phyloP scores from a whole-genome alignment of 768 basidiomycete genomes.

The Russula earlei region DNA sequence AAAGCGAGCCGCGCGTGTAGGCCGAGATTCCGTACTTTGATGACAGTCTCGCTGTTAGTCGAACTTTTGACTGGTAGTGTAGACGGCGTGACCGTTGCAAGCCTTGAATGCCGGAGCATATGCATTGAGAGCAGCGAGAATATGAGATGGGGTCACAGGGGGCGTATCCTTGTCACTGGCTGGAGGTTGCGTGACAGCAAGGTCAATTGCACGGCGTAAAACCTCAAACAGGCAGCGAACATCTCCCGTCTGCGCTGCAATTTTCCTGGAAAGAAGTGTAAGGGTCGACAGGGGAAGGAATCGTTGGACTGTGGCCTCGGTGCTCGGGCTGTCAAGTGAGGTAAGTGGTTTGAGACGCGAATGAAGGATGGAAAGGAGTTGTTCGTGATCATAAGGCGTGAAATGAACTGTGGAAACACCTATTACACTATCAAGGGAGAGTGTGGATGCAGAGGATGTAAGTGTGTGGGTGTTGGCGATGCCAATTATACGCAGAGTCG shows the following conservation, averaged over 20 bases:
- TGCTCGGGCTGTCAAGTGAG: conserved; percentile 18
- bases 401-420: conserved; percentile 65
- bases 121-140: conserved; percentile 67
- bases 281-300: conserved; percentile 58
- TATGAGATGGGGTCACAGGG: conserved; percentile 52
- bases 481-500: conserved; percentile 60
- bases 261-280: conserved; percentile 66
- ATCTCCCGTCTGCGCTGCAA: conserved; percentile 76
- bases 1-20: conserved; percentile 68
- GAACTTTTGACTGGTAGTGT: conserved; percentile 17
- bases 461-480: conserved; percentile 89
- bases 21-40: conserved; percentile 59
- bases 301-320: conserved; percentile 29
- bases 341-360: conserved; percentile 50
- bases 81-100: conserved; percentile 31
- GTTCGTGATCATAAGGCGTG: conserved; percentile 62
- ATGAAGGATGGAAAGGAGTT: conserved; percentile 60
- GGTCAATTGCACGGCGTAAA: conserved; percentile 68
- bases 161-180: conserved; percentile 25
- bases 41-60: conserved; percentile 48
- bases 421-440: conserved; percentile 25
- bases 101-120: conserved; percentile 35
- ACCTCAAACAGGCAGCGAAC: conserved; percentile 76
- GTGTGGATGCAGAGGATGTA: conserved; percentile 39
- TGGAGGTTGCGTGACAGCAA: conserved; percentile 30